Percentiles rank a stretch among this genome's conserved stretches.
These are phyloP conservation scores for Nothophytophthora sp. DNA, from an alignment of 352 stramenopile species.

Conservation along the genomic window DNA sequence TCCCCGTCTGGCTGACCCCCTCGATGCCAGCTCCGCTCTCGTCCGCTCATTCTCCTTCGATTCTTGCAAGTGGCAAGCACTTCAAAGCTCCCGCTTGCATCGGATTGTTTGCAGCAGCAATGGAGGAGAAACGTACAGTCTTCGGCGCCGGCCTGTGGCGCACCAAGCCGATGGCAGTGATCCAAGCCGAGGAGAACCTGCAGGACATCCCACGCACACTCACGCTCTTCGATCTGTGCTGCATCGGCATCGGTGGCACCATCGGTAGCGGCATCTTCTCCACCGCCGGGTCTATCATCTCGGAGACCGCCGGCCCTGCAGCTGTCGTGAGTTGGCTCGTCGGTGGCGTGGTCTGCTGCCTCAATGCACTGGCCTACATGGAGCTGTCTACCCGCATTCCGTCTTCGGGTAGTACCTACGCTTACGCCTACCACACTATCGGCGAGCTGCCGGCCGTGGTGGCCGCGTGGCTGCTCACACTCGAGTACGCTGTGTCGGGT, in stretches of 20 bases:
- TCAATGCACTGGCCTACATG: slow-evolving; percentile 85
- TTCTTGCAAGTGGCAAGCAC: slow-evolving; percentile 6
- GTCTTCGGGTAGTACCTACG: slow-evolving; percentile 89
- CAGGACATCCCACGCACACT: slow-evolving; percentile 55
- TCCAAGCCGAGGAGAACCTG: slow-evolving; percentile 51
- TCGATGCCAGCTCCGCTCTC: slow-evolving; percentile 1
- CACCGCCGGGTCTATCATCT: slow-evolving; percentile 66
- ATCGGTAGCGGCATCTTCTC: slow-evolving; percentile 90
- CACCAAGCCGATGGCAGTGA: slow-evolving; percentile 58
- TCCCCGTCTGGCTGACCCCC: slow-evolving; percentile 14
- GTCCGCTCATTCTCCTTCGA: slow-evolving; percentile 14
- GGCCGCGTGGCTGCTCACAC: slow-evolving; percentile 76
- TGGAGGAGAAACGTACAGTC: slow-evolving; percentile 9
- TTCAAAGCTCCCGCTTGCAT: too few species aligned
- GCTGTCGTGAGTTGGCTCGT: slow-evolving; percentile 76
- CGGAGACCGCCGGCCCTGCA: slow-evolving; percentile 65
- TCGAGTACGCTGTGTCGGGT: slow-evolving; percentile 91
- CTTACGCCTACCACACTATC: slow-evolving; percentile 90
- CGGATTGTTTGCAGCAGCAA: slow-evolving; percentile 6
- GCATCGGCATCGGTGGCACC: slow-evolving; percentile 88
- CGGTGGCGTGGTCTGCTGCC: slow-evolving; percentile 67
- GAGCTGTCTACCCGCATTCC: slow-evolving; percentile 83
- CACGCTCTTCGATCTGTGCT: slow-evolving; percentile 82
- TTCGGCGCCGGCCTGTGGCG: slow-evolving; percentile 33
- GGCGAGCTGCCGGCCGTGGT: slow-evolving; percentile 90